phyloP scores from a whole-genome alignment of 345 rosid species.

The Gossypium ekmanianum region DNA sequence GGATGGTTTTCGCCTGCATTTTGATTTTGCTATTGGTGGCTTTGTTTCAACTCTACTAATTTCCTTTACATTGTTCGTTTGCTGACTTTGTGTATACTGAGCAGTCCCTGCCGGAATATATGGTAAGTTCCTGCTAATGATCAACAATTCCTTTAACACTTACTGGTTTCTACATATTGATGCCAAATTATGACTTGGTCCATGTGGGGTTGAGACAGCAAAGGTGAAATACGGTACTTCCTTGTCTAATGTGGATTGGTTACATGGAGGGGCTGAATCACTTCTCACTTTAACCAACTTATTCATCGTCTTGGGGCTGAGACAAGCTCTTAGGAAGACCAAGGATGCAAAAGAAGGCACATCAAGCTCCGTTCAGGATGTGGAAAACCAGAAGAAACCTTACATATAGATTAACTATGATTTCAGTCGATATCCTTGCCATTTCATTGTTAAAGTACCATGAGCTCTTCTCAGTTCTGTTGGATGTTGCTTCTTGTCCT shows the following conservation, averaged over 20 bases:
- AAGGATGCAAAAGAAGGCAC: conserved; percentile 26
- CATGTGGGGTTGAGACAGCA: conserved; percentile 40
- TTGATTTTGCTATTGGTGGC: conserved; percentile 8
- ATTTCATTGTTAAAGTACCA: neutral
- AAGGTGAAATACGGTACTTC: conserved; percentile 89
- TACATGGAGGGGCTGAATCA: conserved; percentile 93
- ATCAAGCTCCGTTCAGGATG: conserved; percentile 22
- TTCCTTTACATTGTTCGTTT: conserved; percentile 22
- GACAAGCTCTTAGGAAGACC: conserved; percentile 62
- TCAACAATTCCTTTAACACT: conserved; percentile 8
- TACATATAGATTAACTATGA: conserved; percentile 23
- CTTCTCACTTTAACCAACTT: conserved; percentile 81
- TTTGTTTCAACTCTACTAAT: conserved; percentile 27
- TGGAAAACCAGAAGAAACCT: conserved; percentile 31
- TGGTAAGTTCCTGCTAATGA: conserved; percentile 41
- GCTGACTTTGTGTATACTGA: conserved; percentile 22
- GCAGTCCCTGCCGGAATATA: conserved; percentile 95
- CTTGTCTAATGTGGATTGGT: conserved; percentile 87
- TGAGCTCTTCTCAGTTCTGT: neutral
- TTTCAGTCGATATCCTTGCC: neutral
- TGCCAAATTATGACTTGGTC: conserved; percentile 1
- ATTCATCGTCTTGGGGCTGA: conserved; percentile 80
- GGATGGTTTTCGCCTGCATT: neutral
- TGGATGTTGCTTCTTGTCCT: neutral
- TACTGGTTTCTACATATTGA: neutral